Percentiles rank a stretch among this genome's conserved stretches.
Evolutionary conservation across 2,329 filamentous ascomycete species (phyloP).

Genomic region (Periconia macrospinosa): DNA sequence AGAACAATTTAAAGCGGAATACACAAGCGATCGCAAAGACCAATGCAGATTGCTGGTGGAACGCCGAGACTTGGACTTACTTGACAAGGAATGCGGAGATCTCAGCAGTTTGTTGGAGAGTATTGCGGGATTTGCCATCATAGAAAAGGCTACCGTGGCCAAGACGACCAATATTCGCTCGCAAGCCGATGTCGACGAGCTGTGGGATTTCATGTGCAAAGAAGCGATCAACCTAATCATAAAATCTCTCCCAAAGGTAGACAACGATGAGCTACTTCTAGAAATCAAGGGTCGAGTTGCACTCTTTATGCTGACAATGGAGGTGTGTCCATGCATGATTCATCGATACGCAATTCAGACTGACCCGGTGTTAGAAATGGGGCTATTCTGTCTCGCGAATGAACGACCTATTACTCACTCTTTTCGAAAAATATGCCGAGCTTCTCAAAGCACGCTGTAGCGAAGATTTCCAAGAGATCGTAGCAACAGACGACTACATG

Average conservation of each 20-base stretch:
- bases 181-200: conserved; percentile 91
- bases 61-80: conserved; percentile 72
- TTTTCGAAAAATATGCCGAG: conserved; percentile 94
- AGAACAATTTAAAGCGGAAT: conserved; percentile 87
- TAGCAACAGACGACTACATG: conserved; percentile 98
- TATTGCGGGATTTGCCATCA: conserved; percentile 94
- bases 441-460: conserved; percentile 89
- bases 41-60: conserved; percentile 85
- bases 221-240: conserved; percentile 80
- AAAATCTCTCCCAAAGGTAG: conserved; percentile 75
- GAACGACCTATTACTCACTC: conserved; percentile 79
- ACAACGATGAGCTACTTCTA: conserved; percentile 85
- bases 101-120: conserved; percentile 91
- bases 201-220: conserved; percentile 98
- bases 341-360: background rate
- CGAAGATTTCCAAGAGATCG: conserved; percentile 90
- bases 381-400: conserved; percentile 81
- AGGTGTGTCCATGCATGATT: conserved; percentile 56
- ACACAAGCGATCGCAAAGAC: conserved; percentile 83
- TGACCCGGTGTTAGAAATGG: conserved; percentile 66
- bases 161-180: conserved; percentile 76
- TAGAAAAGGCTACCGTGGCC: conserved; percentile 91
- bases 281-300: conserved; percentile 93
- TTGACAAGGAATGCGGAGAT: conserved; percentile 80
- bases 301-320: conserved; percentile 97